These are phyloP conservation scores for Lycium barbarum DNA, from an alignment of 257 asterid species.

Conservation along the genomic window DNA sequence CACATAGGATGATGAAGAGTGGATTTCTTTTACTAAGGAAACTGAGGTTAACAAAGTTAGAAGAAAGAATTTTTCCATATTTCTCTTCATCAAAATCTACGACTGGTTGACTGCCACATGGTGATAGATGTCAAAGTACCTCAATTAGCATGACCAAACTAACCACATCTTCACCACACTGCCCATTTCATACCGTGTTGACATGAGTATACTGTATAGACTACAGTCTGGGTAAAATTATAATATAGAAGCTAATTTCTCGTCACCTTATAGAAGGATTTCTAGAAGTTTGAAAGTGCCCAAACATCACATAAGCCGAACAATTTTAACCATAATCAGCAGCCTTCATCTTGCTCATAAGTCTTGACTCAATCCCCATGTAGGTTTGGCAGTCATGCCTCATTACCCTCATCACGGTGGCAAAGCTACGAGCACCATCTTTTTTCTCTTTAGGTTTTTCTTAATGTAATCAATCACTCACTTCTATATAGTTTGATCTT, in stretches of 20 bases:
- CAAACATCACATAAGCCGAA: no score
- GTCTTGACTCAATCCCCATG: background rate
- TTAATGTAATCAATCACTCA: background rate
- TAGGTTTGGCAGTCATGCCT: background rate
- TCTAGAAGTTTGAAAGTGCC: background rate
- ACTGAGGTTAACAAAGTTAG: background rate
- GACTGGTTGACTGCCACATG: background rate
- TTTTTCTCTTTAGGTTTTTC: background rate
- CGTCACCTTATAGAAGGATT: background rate
- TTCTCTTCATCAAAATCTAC: background rate
- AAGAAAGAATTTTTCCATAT: background rate
- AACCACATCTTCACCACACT: background rate
- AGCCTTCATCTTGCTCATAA: background rate
- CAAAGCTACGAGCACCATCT: background rate
- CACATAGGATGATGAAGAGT: background rate
- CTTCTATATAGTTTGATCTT: background rate
- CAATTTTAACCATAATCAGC: background rate
- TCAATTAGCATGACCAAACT: background rate
- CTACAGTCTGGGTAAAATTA: background rate
- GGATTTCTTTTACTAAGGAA: background rate
- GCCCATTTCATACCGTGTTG: background rate
- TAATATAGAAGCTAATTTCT: constrained; percentile 10
- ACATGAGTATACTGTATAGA: background rate
- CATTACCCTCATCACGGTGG: background rate
- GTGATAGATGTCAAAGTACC: background rate